Conservation (phyloP, 805 yeast genomes). For the Sugiyamaella qingdaonensis region DNA sequence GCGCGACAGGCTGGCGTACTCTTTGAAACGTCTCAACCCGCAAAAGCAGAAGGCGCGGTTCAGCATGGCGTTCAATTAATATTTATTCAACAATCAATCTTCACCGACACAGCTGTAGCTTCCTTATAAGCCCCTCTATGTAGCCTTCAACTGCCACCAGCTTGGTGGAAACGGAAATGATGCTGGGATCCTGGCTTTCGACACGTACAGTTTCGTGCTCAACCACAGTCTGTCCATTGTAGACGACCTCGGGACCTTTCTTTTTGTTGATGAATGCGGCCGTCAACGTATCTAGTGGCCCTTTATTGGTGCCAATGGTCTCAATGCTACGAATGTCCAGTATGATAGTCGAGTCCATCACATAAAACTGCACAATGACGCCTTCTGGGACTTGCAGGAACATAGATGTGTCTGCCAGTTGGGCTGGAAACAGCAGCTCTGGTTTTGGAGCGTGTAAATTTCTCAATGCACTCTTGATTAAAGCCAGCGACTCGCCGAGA, state of each 20-base stretch:
- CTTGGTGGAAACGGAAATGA: constrained; percentile 23
- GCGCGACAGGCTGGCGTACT: constrained; percentile 20
- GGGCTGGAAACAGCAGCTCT: constrained; percentile 12
- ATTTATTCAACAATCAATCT: not conserved
- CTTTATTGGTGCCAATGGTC: constrained; percentile 1
- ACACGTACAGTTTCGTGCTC: constrained; percentile 23
- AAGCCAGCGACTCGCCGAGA: not conserved
- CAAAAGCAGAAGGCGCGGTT: constrained; percentile 21
- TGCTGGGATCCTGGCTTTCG: constrained; percentile 26
- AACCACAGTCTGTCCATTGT: constrained; percentile 17
- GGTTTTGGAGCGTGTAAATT: constrained; percentile 13
- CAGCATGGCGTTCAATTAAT: constrained; percentile 15
- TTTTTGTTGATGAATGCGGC: constrained; percentile 2
- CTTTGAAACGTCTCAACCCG: constrained; percentile 22
- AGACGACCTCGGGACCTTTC: constrained; percentile 8
- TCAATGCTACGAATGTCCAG: constrained; percentile 20
- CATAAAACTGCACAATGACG: constrained; percentile 20
- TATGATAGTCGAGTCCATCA: constrained; percentile 18
- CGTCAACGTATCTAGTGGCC: constrained; percentile 2
- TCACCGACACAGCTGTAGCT: constrained; percentile 38
- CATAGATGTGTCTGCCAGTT: constrained; percentile 5
- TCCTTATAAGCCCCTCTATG: constrained; percentile 19
- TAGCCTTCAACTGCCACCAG: constrained; percentile 22
- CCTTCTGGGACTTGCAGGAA: constrained; percentile 17
- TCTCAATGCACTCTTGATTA: constrained; percentile 9